Evolutionary conservation across 805 yeast genomes (phyloP), one percentile per base, ranked within the genome.

Genomic region (Metschnikowia colocasiae): DNA sequence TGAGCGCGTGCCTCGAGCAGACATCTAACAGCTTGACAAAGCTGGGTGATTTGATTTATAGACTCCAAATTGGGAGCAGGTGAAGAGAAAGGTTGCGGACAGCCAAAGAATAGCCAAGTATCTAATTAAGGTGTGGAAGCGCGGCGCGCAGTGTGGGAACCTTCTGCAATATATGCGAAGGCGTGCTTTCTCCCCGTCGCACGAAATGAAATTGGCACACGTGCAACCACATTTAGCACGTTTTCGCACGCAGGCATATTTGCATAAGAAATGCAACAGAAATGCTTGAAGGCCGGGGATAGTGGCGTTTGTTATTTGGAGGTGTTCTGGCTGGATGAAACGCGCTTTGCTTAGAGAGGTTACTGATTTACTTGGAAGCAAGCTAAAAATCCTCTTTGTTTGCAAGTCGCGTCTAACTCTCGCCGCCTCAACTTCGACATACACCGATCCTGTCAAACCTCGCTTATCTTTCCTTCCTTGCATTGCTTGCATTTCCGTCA

Each of bases 171-270:
- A 39, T 29, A 39, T 39, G 42, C 34, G 12, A 22, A 25, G 29
- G 40, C 33, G 15, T 29, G 42, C 19, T 26, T 12, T 36, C 29
- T 27, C 31, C 23, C 32, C 39, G 32, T 27, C 42, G 42, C 42
- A 29, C 27, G 7, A 19, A 19, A 20, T 35, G 26, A 36, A 36
- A 39, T 39, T 39, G 34, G 42, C 42, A 39, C 42, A 39, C 42
- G 42, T 39, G 42, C 33, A 39, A 39, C 33, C 22, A 20, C 34
- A 35, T 12, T 19, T 10, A 39, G 18, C 42, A 39, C 42, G 42
- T 39, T 39, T 39, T 39, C 42, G 42, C 34, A 39, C 22, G n/a
- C 42, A 26, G 34, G 13, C 19, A 20, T n/a, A 3, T 2, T 13
- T 27, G 32, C 31, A 15, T 7, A 13, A 16, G 16, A 18, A 19